Evolutionary conservation across 225 moss, liverwort and hornwort species (phyloP).

Genomic region (Marchantia paleacea): DNA sequence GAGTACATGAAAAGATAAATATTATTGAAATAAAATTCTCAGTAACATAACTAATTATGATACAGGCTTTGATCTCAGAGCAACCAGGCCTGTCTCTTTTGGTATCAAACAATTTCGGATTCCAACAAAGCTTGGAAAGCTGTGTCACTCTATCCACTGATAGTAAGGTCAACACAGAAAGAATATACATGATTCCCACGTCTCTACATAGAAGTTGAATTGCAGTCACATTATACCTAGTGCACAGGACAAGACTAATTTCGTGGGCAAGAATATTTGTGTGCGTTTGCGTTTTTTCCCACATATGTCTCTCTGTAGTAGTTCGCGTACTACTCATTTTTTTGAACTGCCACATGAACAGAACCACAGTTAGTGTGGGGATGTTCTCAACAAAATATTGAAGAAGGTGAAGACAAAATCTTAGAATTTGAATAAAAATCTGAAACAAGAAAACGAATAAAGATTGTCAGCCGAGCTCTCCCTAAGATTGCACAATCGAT

Average conservation of each 20-base stretch:
- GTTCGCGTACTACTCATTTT: not conserved
- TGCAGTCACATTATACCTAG: not conserved
- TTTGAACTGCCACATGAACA: not conserved
- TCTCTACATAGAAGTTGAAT: not conserved
- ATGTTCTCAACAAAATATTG: not conserved
- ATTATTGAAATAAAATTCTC: too few species aligned
- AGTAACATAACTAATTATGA: too few species aligned
- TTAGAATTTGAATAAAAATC: not conserved
- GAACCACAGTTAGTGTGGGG: not conserved
- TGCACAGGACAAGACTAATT: too few species aligned
- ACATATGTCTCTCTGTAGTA: not conserved
- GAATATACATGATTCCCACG: not conserved
- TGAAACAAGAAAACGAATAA: not conserved
- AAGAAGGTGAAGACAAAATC: not conserved
- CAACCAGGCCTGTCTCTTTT: not conserved
- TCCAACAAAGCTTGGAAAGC: not conserved
- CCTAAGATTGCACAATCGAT: not conserved
- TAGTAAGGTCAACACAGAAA: not conserved
- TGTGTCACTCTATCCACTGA: not conserved
- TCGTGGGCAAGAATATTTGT: not conserved
- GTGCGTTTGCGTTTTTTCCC: not conserved
- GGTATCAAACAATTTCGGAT: not conserved
- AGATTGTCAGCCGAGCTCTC: not conserved
- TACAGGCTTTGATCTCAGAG: not conserved
- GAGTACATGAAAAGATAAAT: too few species aligned